A percentile compares a stretch with the other conserved stretches of the same genome.
These are phyloP conservation scores for Pulveroboletus sp. DNA, from an alignment of 768 basidiomycete genomes.

Conservation along the genomic window DNA sequence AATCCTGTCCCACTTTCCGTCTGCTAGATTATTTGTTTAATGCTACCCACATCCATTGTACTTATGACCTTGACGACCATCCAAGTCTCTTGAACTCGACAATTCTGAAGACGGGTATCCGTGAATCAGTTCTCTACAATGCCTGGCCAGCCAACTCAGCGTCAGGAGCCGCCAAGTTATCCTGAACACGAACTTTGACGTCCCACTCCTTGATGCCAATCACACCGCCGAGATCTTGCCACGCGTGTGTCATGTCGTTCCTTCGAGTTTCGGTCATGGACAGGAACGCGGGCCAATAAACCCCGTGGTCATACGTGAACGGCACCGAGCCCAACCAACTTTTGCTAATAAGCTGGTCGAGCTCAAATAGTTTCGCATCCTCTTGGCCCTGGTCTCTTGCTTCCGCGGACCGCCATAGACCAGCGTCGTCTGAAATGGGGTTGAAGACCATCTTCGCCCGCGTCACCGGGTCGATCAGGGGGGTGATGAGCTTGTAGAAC, in stretches of 20 bases:
- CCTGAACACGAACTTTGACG: slow-evolving; percentile 44
- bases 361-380: slow-evolving; percentile 45
- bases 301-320: slow-evolving; percentile 69
- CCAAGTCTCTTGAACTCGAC: not conserved
- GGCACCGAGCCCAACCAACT: slow-evolving; percentile 64
- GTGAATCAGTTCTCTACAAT: slow-evolving; percentile 1
- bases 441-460: slow-evolving; percentile 74
- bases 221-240: slow-evolving; percentile 62
- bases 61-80: slow-evolving; percentile 25
- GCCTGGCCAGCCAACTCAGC: slow-evolving; percentile 4
- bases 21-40: slow-evolving; percentile 24
- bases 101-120: too few relatives aligned
- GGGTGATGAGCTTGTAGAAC: slow-evolving; percentile 74
- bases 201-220: slow-evolving; percentile 80
- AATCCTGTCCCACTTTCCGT: slow-evolving; percentile 1
- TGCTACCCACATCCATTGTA: slow-evolving; percentile 16
- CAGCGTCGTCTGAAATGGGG: slow-evolving; percentile 35
- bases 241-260: slow-evolving; percentile 49
- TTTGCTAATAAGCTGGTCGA: slow-evolving; percentile 65
- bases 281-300: slow-evolving; percentile 69
- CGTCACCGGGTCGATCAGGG: slow-evolving; percentile 82
- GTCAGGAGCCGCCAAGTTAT: slow-evolving; percentile 1
- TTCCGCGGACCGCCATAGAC: slow-evolving; percentile 26
- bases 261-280: slow-evolving; percentile 48
- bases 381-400: slow-evolving; percentile 15